Conservation (phyloP, 2,329 filamentous ascomycete genomes). For the Fusarium staphyleae region DNA sequence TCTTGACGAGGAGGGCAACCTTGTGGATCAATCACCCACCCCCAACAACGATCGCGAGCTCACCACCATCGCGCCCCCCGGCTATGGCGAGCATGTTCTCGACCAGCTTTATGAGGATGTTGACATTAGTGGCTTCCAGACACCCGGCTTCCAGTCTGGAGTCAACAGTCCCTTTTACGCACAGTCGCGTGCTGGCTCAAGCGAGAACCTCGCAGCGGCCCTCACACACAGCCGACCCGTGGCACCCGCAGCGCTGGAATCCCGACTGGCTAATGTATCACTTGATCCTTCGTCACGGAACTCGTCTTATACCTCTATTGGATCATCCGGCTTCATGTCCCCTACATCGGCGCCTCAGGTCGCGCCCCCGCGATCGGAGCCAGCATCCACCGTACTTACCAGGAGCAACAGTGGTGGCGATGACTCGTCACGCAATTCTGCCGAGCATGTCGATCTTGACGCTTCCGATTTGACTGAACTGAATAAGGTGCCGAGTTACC, state of each 20-base stretch:
- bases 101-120: conserved; percentile 92
- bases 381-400: conserved; percentile 57
- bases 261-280: conserved; percentile 73
- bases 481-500: conserved; percentile 79
- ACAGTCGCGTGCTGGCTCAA: conserved; percentile 76
- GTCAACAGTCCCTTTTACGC: conserved; percentile 81
- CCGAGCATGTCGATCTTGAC: conserved; percentile 63
- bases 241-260: conserved; percentile 64
- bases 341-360: conserved; percentile 51
- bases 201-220: conserved; percentile 76
- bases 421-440: conserved; percentile 60
- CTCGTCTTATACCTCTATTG: conserved; percentile 55
- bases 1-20: conserved; percentile 84
- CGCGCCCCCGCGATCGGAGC: conserved; percentile 50
- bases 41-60: conserved; percentile 58
- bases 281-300: conserved; percentile 56
- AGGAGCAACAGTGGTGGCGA: conserved; percentile 62
- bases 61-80: conserved; percentile 79
- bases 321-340: conserved; percentile 54
- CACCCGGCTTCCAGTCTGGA: conserved; percentile 73
- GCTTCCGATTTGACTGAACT: conserved; percentile 69
- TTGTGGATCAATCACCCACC: conserved; percentile 67
- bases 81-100: conserved; percentile 88
- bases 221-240: conserved; percentile 44
- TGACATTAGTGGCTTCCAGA: conserved; percentile 81